Conservation (phyloP, 805 yeast genomes). For the Cyberlindnera xylosilytica region DNA sequence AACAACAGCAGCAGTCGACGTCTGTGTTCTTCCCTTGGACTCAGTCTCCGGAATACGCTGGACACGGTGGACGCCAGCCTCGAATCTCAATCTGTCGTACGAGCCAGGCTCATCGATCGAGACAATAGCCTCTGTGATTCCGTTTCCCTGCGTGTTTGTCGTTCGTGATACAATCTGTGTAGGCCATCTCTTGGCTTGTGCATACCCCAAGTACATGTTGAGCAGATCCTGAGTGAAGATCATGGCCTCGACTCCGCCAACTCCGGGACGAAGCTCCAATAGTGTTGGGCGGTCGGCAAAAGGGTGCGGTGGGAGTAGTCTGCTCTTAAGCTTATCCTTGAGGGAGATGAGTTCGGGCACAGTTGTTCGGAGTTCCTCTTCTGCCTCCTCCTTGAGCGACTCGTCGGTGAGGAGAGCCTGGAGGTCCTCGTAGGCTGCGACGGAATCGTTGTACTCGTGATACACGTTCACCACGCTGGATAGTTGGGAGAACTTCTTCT, state of each 20-base stretch:
- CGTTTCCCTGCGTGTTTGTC: constrained; percentile 57
- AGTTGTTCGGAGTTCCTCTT: constrained; percentile 48
- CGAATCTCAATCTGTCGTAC: constrained; percentile 69
- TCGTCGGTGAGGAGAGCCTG: constrained; percentile 45
- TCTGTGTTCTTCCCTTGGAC: constrained; percentile 89
- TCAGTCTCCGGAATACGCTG: constrained; percentile 94
- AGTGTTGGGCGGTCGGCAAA: constrained; percentile 76
- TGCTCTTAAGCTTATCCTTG: constrained; percentile 46
- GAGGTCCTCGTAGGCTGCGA: constrained; percentile 35
- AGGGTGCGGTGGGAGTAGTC: constrained; percentile 71
- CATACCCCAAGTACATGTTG: constrained; percentile 76
- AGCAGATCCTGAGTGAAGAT: constrained; percentile 79
- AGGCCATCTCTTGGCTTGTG: constrained; percentile 65
- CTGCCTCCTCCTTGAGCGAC: constrained; percentile 55
- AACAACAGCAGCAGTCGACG: constrained; percentile 94
- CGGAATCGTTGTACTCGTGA: constrained; percentile 34
- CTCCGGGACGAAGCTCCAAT: constrained; percentile 88
- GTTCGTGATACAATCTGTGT: constrained; percentile 54
- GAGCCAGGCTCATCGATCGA: constrained; percentile 74
- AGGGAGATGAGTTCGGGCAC: constrained; percentile 43
- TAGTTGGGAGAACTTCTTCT: constrained; percentile 46
- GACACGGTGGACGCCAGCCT: constrained; percentile 95
- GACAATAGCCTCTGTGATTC: constrained; percentile 74
- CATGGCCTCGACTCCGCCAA: constrained; percentile 93
- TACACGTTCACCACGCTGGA: constrained; percentile 41